A percentile compares a stretch with the other conserved stretches of the same genome.
These are phyloP conservation scores for Dendrocalamus latiflorus DNA, from an alignment of 202 grass and related monocot genomes.

Conservation along the genomic window DNA sequence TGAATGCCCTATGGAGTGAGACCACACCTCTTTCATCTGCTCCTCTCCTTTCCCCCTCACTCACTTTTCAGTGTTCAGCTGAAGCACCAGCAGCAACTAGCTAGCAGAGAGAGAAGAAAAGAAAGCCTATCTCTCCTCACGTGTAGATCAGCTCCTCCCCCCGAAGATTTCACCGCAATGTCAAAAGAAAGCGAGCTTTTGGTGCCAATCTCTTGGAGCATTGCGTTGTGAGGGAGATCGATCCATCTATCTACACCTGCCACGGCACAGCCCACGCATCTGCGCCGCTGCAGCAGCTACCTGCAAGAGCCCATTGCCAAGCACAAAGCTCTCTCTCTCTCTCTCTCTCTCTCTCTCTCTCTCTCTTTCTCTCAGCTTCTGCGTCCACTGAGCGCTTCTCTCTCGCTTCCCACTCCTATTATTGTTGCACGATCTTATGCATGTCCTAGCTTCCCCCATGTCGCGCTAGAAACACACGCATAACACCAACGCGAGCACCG, in stretches of 20 bases:
- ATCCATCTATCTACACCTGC: background rate
- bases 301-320: constrained; percentile 26
- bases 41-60: background rate
- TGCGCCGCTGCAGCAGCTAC: constrained; percentile 2
- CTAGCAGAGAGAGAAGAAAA: background rate
- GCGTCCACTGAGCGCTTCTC: background rate
- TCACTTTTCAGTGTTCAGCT: constrained; percentile 28
- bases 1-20: background rate
- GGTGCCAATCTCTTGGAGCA: constrained; percentile 35
- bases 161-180: constrained; percentile 2
- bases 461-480: constrained; percentile 26
- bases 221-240: background rate
- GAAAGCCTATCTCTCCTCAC: background rate
- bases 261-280: constrained; percentile 10
- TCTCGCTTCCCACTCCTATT: background rate
- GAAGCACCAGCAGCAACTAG: constrained; percentile 8
- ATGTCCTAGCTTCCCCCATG: constrained; percentile 19
- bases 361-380: background rate
- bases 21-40: background rate
- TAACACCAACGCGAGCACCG: constrained; percentile 19
- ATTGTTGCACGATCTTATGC: constrained; percentile 19
- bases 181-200: constrained; percentile 41
- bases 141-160: background rate
- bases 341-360: background rate
- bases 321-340: background rate